Evolutionary conservation across 2,329 filamentous ascomycete species (phyloP).

Genomic region (Trichoderma endophyticum): DNA sequence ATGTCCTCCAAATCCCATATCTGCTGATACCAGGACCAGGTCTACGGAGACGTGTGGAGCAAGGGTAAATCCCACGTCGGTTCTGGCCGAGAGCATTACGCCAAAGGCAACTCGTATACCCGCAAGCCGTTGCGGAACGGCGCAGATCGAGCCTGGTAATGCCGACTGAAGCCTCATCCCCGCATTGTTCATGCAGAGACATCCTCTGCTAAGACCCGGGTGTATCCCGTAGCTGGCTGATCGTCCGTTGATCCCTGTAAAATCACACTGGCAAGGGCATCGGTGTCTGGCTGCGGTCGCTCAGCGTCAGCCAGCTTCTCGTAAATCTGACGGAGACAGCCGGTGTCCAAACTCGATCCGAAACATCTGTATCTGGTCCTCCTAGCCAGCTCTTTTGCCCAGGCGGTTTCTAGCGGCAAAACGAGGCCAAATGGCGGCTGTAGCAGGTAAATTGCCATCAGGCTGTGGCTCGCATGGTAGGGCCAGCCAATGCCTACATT

Average conservation of each 20-base stretch:
- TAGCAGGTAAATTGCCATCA: background rate
- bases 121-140: background rate
- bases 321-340: background rate
- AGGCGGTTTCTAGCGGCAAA: background rate
- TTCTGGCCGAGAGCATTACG: background rate
- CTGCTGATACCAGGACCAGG: background rate
- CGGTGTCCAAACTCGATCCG: background rate
- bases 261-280: background rate
- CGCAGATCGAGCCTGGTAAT: background rate
- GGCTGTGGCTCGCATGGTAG: background rate
- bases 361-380: background rate
- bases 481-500: background rate
- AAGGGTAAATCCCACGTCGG: background rate
- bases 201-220: slow-evolving; percentile 10
- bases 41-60: background rate
- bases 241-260: slow-evolving; percentile 8
- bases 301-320: slow-evolving; percentile 1
- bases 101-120: background rate
- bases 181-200: slow-evolving; percentile 10
- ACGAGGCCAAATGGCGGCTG: background rate
- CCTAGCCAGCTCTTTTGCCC: background rate
- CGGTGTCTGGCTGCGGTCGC: background rate
- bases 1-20: background rate
- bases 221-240: background rate
- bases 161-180: slow-evolving; percentile 17